Evolutionary conservation across 2,329 filamentous ascomycete genomes (phyloP).

Genomic region (Fusarium virguliforme): DNA sequence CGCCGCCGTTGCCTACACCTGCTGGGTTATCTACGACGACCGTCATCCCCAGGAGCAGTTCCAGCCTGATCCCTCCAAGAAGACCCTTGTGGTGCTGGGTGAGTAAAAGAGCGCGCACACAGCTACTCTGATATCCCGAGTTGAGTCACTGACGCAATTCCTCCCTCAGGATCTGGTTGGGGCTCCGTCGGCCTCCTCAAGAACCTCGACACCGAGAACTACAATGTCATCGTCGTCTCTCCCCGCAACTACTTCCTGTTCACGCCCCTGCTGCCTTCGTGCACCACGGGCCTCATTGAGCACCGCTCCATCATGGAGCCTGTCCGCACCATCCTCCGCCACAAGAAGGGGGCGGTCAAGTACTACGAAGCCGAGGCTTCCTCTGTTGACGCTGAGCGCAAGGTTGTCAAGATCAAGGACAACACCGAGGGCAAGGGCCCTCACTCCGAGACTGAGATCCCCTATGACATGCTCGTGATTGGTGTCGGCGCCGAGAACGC

Average conservation of each 20-base stretch:
- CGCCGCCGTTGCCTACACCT: constrained; percentile 78
- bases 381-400: constrained; percentile 93
- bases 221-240: constrained; percentile 98
- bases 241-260: constrained; percentile 99
- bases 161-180: constrained; percentile 87
- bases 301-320: constrained; percentile 99
- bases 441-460: constrained; percentile 86
- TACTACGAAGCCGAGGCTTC: constrained; percentile 99
- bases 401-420: constrained; percentile 90
- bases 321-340: constrained; percentile 93
- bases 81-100: constrained; percentile 97
- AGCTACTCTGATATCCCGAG: constrained; percentile 25
- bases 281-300: constrained; percentile 97
- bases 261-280: constrained; percentile 96
- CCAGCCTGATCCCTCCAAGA: constrained; percentile 88
- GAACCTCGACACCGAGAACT: constrained; percentile 98
- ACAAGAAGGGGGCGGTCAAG: constrained; percentile 93
- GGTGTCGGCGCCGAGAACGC: constrained; percentile 98
- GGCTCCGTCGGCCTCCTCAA: constrained; percentile 95
- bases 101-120: constrained; percentile 54
- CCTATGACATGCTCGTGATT: constrained; percentile 98
- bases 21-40: constrained; percentile 86
- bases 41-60: constrained; percentile 86
- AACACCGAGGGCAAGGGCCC: constrained; percentile 93
- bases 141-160: constrained; percentile 46